These are phyloP conservation scores for Excoecaria agallocha DNA, from an alignment of 345 rosid species.

Conservation along the genomic window DNA sequence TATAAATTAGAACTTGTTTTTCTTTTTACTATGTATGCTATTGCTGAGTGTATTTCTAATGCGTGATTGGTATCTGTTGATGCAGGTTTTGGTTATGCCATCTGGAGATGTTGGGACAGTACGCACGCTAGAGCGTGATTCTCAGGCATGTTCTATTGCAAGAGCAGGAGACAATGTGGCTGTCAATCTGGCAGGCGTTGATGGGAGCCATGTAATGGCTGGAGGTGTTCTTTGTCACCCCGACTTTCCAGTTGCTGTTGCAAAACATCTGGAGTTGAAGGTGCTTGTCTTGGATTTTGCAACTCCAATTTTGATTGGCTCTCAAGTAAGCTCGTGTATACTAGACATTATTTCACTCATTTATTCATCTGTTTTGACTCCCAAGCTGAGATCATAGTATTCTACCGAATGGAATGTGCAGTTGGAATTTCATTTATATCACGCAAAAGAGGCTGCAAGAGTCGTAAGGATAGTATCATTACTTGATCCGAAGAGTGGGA, in stretches of 20 bases:
- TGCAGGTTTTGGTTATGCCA: constrained; percentile 85
- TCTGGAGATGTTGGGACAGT: constrained; percentile 73
- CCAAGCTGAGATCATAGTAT: constrained; percentile 11
- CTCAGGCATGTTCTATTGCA: constrained; percentile 62
- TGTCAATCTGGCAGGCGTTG: constrained; percentile 68
- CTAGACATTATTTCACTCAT: background rate
- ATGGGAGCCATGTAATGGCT: constrained; percentile 59
- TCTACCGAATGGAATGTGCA: constrained; percentile 27
- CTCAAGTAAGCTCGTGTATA: constrained; percentile 52
- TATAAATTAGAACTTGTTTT: background rate
- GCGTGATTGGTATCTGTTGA: constrained; percentile 14
- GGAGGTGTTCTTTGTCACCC: constrained; percentile 96
- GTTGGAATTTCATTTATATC: constrained; percentile 93
- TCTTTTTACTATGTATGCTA: background rate
- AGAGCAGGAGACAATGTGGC: constrained; percentile 90
- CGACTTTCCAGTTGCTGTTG: constrained; percentile 68
- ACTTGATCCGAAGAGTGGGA: constrained; percentile 89
- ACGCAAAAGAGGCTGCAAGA: constrained; percentile 79
- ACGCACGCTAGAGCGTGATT: constrained; percentile 68
- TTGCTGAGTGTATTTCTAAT: background rate
- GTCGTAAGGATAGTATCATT: constrained; percentile 56
- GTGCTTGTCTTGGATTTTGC: constrained; percentile 71
- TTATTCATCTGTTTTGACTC: background rate
- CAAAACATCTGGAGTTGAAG: constrained; percentile 69
- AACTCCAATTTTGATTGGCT: constrained; percentile 72